phyloP scores from a whole-genome alignment of 2,329 filamentous ascomycete species.

The Fusarium nanum region DNA sequence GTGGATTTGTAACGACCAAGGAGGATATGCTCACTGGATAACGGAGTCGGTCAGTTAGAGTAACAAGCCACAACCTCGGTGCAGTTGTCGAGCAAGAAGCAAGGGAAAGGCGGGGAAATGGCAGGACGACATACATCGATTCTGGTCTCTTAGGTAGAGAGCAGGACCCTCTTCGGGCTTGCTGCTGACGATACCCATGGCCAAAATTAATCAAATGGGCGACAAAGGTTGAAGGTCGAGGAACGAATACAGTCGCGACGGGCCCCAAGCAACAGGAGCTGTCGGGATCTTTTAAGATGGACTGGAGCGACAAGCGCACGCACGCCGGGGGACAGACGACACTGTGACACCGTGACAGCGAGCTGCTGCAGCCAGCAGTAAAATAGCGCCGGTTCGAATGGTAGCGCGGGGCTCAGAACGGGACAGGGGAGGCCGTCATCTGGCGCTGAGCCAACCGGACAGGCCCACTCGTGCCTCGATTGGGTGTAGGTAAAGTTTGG shows the following conservation, averaged over 20 bases:
- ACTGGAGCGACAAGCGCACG: slow-evolving; percentile 32
- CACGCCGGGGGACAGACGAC: slow-evolving; percentile 40
- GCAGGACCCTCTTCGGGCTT: slow-evolving; percentile 83
- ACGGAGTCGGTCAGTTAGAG: slow-evolving; percentile 36
- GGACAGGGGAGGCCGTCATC: slow-evolving; percentile 48
- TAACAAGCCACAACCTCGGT: slow-evolving; percentile 30
- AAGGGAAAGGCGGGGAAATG: slow-evolving; percentile 25
- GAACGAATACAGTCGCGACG: slow-evolving; percentile 37
- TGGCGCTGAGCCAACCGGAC: slow-evolving; percentile 49
- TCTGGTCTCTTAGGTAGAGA: slow-evolving; percentile 91
- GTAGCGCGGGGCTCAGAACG: slow-evolving; percentile 48
- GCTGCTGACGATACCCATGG: slow-evolving; percentile 93
- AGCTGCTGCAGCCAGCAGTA: slow-evolving; percentile 36
- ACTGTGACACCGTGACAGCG: slow-evolving; percentile 43
- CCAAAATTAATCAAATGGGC: slow-evolving; percentile 51
- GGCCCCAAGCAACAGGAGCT: slow-evolving; percentile 38
- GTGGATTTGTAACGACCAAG: slow-evolving; percentile 82
- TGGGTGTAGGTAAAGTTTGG: slow-evolving; percentile 31
- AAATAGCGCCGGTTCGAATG: slow-evolving; percentile 42
- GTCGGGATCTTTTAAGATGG: slow-evolving; percentile 46
- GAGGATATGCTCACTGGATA: slow-evolving; percentile 85
- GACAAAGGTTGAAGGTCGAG: slow-evolving; percentile 34
- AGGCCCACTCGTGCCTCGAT: slow-evolving; percentile 44
- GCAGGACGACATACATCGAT: slow-evolving; percentile 74
- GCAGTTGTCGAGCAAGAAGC: slow-evolving; percentile 16